phyloP scores from a whole-genome alignment of 257 asterid genomes.

The Cruciata laevipes region DNA sequence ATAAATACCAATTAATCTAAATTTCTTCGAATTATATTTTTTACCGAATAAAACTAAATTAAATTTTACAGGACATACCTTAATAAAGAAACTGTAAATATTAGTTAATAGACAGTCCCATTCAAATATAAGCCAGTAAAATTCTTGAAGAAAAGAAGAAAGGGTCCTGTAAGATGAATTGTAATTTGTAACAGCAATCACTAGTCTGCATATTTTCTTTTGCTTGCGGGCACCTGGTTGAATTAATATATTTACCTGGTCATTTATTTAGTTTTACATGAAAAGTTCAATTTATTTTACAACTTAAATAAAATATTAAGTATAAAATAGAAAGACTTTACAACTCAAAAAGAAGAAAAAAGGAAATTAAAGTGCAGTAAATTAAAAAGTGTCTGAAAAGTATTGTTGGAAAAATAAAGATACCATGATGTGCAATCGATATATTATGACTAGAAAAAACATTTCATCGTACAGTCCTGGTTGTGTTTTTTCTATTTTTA shows the following conservation, averaged over 20 bases:
- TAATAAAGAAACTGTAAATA: too few relatives aligned
- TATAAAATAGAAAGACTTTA: neutral
- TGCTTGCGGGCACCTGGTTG: neutral
- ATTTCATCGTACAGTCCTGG: constrained; percentile 10
- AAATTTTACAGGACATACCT: too few relatives aligned
- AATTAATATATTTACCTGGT: too few relatives aligned
- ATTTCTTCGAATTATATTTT: too few relatives aligned
- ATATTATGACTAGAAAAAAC: neutral
- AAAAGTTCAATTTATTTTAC: neutral
- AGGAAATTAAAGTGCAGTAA: neutral
- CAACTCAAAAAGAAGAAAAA: constrained; percentile 3
- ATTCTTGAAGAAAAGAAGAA: too few relatives aligned
- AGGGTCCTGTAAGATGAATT: too few relatives aligned
- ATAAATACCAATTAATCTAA: too few relatives aligned
- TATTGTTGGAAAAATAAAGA: constrained; percentile 5
- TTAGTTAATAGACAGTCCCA: too few relatives aligned
- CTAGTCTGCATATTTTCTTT: neutral
- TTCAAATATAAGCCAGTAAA: too few relatives aligned
- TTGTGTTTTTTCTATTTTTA: constrained; percentile 9
- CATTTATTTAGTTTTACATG: neutral
- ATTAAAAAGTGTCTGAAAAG: constrained; percentile 15
- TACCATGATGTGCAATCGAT: constrained; percentile 4
- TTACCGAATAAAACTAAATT: too few relatives aligned
- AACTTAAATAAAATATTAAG: neutral
- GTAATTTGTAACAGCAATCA: neutral